Conservation (phyloP, 2,329 filamentous ascomycete species). For the Sporothrix humicola region DNA sequence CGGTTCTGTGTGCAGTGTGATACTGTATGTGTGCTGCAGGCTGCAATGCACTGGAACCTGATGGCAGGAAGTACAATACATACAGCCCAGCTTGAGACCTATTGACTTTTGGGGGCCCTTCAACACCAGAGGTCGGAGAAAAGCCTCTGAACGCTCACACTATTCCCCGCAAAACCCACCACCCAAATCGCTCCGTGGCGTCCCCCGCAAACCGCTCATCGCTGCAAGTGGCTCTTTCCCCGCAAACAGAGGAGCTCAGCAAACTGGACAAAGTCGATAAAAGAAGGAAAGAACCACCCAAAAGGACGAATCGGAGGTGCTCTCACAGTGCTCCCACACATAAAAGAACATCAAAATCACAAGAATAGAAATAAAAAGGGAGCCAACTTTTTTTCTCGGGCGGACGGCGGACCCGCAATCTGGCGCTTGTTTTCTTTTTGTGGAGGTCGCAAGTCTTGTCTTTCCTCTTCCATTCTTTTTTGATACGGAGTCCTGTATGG, state of each 20-base stretch:
- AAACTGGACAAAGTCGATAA: neutral
- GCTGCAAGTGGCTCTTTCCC: conserved; percentile 3
- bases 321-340: no score
- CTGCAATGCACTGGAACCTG: neutral
- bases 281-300: neutral
- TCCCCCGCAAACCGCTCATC: neutral
- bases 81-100: no score
- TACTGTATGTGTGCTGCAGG: neutral
- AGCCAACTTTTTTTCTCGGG: neutral
- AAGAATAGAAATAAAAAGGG: neutral
- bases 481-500: neutral
- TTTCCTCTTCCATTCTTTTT: neutral
- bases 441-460: neutral
- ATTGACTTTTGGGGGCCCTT: no score
- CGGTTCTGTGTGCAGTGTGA: no score
- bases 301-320: neutral
- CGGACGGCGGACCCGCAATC: conserved; percentile 22
- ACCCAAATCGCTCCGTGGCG: neutral
- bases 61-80: no score
- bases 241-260: neutral
- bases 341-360: neutral
- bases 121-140: neutral
- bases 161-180: conserved; percentile 2
- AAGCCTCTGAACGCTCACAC: neutral
- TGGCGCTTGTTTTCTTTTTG: neutral